Conservation (phyloP, 2,329 filamentous ascomycete species). For the Fusarium graminum region DNA sequence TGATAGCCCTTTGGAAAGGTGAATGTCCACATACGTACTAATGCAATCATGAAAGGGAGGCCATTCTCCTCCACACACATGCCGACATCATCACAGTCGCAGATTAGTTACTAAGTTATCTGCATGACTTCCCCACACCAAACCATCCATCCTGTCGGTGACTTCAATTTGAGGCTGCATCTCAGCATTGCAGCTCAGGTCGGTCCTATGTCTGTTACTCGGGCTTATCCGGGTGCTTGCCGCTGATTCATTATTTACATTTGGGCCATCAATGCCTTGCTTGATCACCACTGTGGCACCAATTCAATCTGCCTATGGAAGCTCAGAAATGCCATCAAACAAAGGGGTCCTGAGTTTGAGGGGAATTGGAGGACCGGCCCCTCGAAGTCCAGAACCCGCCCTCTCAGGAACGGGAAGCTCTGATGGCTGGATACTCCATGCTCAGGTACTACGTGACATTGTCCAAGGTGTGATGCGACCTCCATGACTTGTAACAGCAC, state of each 20-base stretch:
- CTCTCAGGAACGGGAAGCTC: conserved; percentile 17
- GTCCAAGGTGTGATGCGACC: conserved; percentile 31
- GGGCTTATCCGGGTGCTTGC: conserved; percentile 24
- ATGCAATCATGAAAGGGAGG: conserved; percentile 30
- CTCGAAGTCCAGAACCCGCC: conserved; percentile 38
- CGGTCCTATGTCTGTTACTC: conserved; percentile 16
- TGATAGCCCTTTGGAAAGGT: neutral
- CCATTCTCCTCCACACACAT: conserved; percentile 35
- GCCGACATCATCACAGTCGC: conserved; percentile 24
- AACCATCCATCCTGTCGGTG: conserved; percentile 5
- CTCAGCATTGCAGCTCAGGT: conserved; percentile 27
- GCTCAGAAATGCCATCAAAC: conserved; percentile 30
- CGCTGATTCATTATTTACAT: neutral
- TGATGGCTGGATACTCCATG: conserved; percentile 32
- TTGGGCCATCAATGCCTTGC: conserved; percentile 5
- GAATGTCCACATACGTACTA: neutral
- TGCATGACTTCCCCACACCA: conserved; percentile 38
- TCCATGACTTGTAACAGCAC: conserved; percentile 30
- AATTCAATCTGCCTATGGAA: conserved; percentile 8
- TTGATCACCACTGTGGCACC: conserved; percentile 7
- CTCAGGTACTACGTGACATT: conserved; percentile 31
- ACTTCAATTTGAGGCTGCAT: conserved; percentile 38
- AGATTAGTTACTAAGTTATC: conserved; percentile 19
- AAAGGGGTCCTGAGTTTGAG: conserved; percentile 46
- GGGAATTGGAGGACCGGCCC: conserved; percentile 46